phyloP scores from a whole-genome alignment of 768 basidiomycete species.

The Russula earlei region DNA sequence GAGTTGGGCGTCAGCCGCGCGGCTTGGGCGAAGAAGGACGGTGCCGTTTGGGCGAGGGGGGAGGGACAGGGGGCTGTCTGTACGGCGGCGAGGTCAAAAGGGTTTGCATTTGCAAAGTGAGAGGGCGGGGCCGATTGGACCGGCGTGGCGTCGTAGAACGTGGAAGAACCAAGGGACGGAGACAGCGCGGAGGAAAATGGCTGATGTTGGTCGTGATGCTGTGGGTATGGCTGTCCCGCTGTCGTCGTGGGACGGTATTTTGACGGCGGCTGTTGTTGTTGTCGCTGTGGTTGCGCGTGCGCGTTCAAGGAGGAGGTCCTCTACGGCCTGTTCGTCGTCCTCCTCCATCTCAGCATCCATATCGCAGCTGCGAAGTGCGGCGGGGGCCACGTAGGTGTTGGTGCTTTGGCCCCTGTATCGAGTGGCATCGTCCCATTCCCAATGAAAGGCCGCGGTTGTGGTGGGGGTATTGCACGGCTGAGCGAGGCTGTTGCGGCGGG shows the following conservation, averaged over 20 bases:
- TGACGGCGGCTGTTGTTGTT: constrained; percentile 2
- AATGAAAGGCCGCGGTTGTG: constrained; percentile 27
- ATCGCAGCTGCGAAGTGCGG: constrained; percentile 21
- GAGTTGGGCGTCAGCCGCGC: constrained; percentile 13
- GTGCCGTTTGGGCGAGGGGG: not conserved
- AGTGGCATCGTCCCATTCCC: constrained; percentile 23
- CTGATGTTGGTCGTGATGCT: constrained; percentile 16
- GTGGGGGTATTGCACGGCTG: constrained; percentile 36
- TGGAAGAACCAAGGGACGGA: not conserved
- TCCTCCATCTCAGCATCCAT: constrained; percentile 35
- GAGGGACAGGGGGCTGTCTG: constrained; percentile 23
- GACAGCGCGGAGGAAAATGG: constrained; percentile 21
- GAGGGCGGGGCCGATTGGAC: constrained; percentile 21
- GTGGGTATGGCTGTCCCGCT: not conserved
- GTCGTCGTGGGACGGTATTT: constrained; percentile 16
- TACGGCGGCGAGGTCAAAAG: constrained; percentile 39
- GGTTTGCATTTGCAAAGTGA: constrained; percentile 39
- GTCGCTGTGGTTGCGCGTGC: constrained; percentile 8
- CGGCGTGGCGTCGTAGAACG: constrained; percentile 2
- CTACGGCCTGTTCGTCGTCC: constrained; percentile 37
- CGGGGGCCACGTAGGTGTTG: constrained; percentile 15
- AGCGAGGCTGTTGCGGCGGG: constrained; percentile 28
- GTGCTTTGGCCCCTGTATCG: constrained; percentile 2
- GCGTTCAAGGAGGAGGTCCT: no score
- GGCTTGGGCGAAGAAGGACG: constrained; percentile 17